phyloP scores from a whole-genome alignment of 2,329 filamentous ascomycete species.

The Akanthomyces lecanii region DNA sequence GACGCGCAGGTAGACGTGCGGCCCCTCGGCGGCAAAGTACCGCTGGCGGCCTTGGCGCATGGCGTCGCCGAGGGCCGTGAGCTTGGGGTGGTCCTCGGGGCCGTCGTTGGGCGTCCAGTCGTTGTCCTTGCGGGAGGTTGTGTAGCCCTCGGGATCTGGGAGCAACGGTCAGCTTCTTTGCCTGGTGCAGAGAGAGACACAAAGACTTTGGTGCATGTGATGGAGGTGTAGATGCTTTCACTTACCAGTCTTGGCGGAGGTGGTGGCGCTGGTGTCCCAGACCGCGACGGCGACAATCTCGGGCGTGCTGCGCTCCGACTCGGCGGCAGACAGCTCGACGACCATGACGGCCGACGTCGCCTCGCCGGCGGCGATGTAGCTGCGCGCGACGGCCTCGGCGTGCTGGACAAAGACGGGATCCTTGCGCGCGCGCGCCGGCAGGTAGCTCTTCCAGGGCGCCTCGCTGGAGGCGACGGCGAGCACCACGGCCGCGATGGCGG shows the following conservation, averaged over 20 bases:
- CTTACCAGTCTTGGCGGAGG: neutral
- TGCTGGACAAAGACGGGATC: neutral
- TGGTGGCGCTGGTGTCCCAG: constrained; percentile 18
- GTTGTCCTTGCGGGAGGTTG: neutral
- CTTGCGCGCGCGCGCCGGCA: constrained; percentile 12
- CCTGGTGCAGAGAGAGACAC: too few species aligned
- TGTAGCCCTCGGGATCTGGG: neutral
- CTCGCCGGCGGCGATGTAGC: constrained; percentile 10
- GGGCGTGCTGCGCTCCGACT: neutral
- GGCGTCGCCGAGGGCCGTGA: constrained; percentile 4
- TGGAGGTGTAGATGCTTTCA: too few species aligned
- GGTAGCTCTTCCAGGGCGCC: constrained; percentile 18
- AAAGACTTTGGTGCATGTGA: too few species aligned
- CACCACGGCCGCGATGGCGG: constrained; percentile 20
- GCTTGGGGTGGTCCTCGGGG: neutral
- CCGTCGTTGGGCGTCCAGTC: neutral
- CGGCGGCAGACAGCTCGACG: constrained; percentile 15
- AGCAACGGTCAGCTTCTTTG: too few species aligned
- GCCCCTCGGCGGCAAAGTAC: constrained; percentile 10
- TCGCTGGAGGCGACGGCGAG: constrained; percentile 19
- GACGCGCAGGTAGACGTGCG: constrained; percentile 18
- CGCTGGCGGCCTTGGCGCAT: neutral
- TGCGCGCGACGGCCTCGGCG: constrained; percentile 9
- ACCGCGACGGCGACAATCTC: constrained; percentile 18
- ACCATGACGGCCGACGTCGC: constrained; percentile 16